Base-by-base conservation (phyloP, 1,284 basidiomycete species). In the Golubevia sp. region DNA sequence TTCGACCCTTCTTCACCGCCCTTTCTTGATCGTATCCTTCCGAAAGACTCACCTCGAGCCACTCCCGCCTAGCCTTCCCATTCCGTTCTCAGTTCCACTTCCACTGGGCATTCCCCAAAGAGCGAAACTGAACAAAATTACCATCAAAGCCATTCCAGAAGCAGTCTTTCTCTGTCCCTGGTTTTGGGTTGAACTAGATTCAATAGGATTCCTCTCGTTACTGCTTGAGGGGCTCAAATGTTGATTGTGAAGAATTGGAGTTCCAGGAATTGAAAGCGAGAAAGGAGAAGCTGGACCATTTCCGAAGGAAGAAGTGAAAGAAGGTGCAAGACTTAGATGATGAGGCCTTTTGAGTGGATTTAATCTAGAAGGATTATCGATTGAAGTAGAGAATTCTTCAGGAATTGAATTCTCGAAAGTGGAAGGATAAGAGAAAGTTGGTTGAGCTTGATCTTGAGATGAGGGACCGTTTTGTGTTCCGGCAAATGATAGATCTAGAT, bases 71-170 rank as follows among this genome's bases (percentile, higher is more conserved):
- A 44, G 18, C 18, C 38, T 44, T 13, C 13, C 38, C 38, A 44
- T 44, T 13, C 38, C 38, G 18, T 18, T 18, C 2, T 44, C 38
- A 13, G 11, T 44, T 13, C 38, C 38, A 44, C 13, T 13, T 44
- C 55, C 56, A 4, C n/a, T 50, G 7, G 66, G 65, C 26, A 66
- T 44, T 27, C 64, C 66, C 44, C 65, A 61, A 26, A 68, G 49
- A 6, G 66, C 66, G 44, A 67, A 66, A 44, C 63, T 52, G 30
- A 67, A 66, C 27, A 68, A 58, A 50, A 68, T 62, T 18, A 67
- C 64, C 66, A 68, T 68, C 25, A 68, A 25, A n/a, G 66, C 66
- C 51, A 65, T 55, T 50, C 64, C 54, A 48, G 58, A 51, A 1
- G 66, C 63, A 15, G 48, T 21, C 58, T 24, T 59, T 44, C 51